Evolutionary conservation across 1,284 basidiomycete species (phyloP), one percentile per base, ranked within the genome.

Genomic region (Apiotrichum laibachii): DNA sequence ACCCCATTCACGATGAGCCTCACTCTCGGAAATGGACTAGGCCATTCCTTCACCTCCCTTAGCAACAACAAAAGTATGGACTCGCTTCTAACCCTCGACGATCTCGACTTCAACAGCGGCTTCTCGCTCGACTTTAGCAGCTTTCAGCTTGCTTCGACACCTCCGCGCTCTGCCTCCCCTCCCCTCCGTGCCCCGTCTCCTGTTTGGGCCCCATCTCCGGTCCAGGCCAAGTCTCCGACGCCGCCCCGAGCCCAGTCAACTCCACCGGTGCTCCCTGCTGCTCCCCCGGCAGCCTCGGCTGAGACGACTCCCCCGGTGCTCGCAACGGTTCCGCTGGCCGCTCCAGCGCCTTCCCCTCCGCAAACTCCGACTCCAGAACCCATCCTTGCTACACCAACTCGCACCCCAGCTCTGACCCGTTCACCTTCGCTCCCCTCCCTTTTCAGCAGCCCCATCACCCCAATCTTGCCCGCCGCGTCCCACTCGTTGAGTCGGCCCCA

Each of bases 81-180:
- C 4, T 31, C 26, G 26, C 4, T 31, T 31, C 26, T 31, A 31
- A 31, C 22, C n/a, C 49, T 50, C 35, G 37, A 50, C 35, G 46
- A 26, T 16, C 31, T 40, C 49, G 49, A 39, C 49, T 39, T 50
- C 13, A n/a, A 22, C 12, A 13, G 16, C 35, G 15, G 37, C 49
- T 50, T 48, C 31, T 22, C 31, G 39, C 19, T 50, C 21, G 49
- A 50, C 49, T 22, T 49, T 37, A 16, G 37, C 37, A 37, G 26
- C 37, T 11, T 37, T 11, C 37, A 37, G 37, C 26, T 31, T 31
- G 26, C 26, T 31, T 31, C 37, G 37, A 43, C 31, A 2, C 46
- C 26, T 34, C 13, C 26, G 12, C 46, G 26, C 22, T 46, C 21
- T 13, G 12, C 45, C 13, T 46, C 45, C 22, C 22, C 26, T 22